Conservation (phyloP, 352 stramenopile genomes). For the Phytophthora meadii region DNA sequence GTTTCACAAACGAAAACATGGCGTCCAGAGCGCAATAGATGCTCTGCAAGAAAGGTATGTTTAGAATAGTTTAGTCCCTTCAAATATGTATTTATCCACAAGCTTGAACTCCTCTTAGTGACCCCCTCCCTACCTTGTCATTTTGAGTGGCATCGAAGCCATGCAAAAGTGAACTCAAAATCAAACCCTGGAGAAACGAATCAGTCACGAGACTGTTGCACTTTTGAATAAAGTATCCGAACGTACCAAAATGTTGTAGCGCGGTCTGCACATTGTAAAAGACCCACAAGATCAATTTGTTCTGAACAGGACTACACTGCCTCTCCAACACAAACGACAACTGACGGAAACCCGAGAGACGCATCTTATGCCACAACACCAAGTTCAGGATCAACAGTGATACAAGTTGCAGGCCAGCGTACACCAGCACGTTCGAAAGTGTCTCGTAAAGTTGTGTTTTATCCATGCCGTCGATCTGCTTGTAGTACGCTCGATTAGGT, state of each 20-base stretch:
- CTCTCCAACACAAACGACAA: constrained; percentile 48
- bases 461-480: constrained; percentile 28
- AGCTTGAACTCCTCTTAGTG: too few relatives aligned
- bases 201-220: neutral
- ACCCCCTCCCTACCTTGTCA: too few relatives aligned
- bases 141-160: neutral
- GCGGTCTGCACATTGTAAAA: constrained; percentile 36
- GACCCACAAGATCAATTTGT: constrained; percentile 48
- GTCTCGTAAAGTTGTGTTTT: constrained; percentile 6
- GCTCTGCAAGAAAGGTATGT: too few relatives aligned
- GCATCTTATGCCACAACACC: constrained; percentile 25
- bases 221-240: too few relatives aligned
- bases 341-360: constrained; percentile 30
- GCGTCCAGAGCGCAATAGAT: too few relatives aligned
- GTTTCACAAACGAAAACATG: too few relatives aligned
- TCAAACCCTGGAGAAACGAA: constrained; percentile 2
- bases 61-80: too few relatives aligned
- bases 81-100: too few relatives aligned
- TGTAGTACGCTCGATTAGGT: constrained; percentile 38
- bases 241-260: constrained; percentile 35
- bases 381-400: constrained; percentile 39
- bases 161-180: constrained; percentile 20
- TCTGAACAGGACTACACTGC: constrained; percentile 36
- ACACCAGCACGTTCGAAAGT: constrained; percentile 32
- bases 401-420: constrained; percentile 39